Base-by-base conservation (phyloP, 768 basidiomycete species). In the Crucibulum laeve region DNA sequence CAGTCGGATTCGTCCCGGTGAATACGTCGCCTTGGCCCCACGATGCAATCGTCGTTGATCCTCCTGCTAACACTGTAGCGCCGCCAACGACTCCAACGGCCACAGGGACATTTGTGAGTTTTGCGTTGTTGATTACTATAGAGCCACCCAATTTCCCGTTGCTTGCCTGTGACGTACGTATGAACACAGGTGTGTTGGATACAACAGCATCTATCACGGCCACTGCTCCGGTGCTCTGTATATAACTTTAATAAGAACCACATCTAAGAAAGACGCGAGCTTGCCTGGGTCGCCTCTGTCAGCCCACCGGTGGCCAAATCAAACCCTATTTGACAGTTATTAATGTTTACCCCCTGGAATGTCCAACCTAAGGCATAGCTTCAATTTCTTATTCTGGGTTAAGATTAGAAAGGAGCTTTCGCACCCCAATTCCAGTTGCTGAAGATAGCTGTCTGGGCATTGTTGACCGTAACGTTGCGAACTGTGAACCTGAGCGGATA, bases 21-120 rank as follows among this genome's bases (percentile, higher is more conserved):
- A 74, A 91, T 21, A 84, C 69, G 47, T 89, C 84, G 24, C 88
- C 88, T 59, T 90, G 87, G 1, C 70, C 86, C 88, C 88, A 91
- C 8, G 81, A 76, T 0, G 65, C 54, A 51, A 87, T 82, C 0
- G 74, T 77, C n/a, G 55, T 77, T 2, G 77, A 77, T 17, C 80
- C 81, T 18, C 87, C 87, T n/a, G 61, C 55, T 11, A 87, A 73
- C 4, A 84, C 71, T 4, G 67, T 68, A 5, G 60, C 59, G 4
- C 82, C 82, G 21, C 68, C 67, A 4, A 62, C 67, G 32, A 82
- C 73, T 6, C 74, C 78, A 18, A 90, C 80, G 4, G 78, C 83
- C 13, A 68, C 72, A 6, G 75, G 69, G 8, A 85, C 83, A 50
- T 83, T 83, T 41, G 48, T 72, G 43, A 86, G 70, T 42, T 65